Evolutionary conservation across 495 filamentous ascomycete species (phyloP), one percentile per base, ranked within the genome.

Genomic region (Tuber indicum): DNA sequence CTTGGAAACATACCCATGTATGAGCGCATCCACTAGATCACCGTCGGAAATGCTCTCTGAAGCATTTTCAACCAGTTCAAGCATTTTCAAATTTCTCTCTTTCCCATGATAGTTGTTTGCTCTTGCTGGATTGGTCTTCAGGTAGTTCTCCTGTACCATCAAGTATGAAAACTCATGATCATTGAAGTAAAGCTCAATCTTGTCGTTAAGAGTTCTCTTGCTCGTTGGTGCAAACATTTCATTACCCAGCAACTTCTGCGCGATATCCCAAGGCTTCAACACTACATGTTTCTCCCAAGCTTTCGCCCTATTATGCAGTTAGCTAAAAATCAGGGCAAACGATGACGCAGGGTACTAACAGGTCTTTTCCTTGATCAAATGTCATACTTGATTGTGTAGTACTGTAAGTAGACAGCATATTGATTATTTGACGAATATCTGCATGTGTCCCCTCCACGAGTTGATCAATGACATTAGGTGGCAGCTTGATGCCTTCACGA

Each of bases 141-240:
- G 86, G 80, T 98, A 99, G 81, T 99, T 98, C 84, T 99, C 96
- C 83, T 99, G 95, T 76, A 99, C 89, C 96, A 99, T 98, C 73
- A 99, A 85, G 81, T 91, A 93, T 82, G 93, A 97, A 84, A 98
- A 95, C 81, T 99, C 96, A 81, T 98, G 95, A 79, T 99, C 96
- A 82, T 98, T 97, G 88, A 99, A 99, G 85, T 99, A 99, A 2
- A 99, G 90, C 85, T 98, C 94, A 76, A 94, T 94, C 86, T 99
- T 99, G 84, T 99, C 94, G 82, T 97, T 98, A 71, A 98, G 86
- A 0, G 93, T 95, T 12, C 92, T 86, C 76, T 91, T 96, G 84
- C 92, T 95, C 75, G 88, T 90, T 19, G 89, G 88, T 58, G 91
- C 89, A 81, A 98, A 99, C 86, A 97, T 90, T 73, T 93, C 93